Conservation (phyloP, 83 land plant genomes). For the Diphasiastrum complanatum region DNA sequence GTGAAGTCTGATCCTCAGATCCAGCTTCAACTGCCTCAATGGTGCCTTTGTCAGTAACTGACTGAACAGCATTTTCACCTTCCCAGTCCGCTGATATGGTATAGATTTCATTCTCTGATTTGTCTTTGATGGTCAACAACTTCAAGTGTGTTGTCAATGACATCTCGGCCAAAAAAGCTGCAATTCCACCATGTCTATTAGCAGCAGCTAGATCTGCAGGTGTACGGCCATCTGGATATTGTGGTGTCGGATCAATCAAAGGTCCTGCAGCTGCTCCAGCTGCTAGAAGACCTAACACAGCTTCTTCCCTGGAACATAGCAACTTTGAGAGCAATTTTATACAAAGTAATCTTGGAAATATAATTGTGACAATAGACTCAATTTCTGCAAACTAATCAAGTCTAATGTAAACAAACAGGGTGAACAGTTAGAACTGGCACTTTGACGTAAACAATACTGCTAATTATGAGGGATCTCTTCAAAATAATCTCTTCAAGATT, state of each 20-base stretch:
- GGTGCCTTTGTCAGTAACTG: conserved; percentile 33
- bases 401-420: no score
- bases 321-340: not conserved
- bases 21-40: conserved; percentile 16
- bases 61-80: conserved; percentile 29
- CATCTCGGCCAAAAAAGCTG: conserved; percentile 71
- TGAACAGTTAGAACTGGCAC: no score
- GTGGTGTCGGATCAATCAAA: conserved; percentile 63
- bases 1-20: conserved; percentile 53
- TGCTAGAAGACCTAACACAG: conserved; percentile 54
- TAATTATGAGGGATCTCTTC: no score
- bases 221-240: conserved; percentile 51
- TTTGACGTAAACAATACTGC: no score
- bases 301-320: conserved; percentile 42
- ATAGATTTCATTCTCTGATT: conserved; percentile 9
- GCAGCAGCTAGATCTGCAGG: conserved; percentile 68
- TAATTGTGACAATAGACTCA: not conserved
- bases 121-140: conserved; percentile 38
- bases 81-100: conserved; percentile 6
- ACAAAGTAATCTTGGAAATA: not conserved
- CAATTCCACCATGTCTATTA: conserved; percentile 76
- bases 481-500: no score
- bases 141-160: conserved; percentile 50
- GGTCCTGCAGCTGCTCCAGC: conserved; percentile 59
- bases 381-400: not conserved